phyloP scores from a whole-genome alignment of 2,329 filamentous ascomycete species.

The Neopestalotiopsis sp. region DNA sequence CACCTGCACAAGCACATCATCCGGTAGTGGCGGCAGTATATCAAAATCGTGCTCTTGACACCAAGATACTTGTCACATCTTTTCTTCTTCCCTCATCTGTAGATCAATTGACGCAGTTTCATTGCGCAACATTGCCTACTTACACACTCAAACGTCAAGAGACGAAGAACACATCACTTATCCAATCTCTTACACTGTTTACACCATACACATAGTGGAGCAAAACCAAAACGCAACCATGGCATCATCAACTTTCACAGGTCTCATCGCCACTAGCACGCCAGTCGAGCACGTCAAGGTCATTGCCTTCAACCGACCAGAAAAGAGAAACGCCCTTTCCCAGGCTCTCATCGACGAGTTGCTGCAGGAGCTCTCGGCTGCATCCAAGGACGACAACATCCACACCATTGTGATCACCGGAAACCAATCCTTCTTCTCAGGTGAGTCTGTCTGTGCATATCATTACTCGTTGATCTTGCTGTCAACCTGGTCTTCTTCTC shows the following conservation, averaged over 20 bases:
- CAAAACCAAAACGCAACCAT: not conserved
- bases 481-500: not conserved
- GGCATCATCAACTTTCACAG: not conserved
- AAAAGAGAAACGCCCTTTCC: slow-evolving; percentile 64
- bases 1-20: not conserved
- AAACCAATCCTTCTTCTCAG: slow-evolving; percentile 11
- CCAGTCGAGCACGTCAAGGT: slow-evolving; percentile 11
- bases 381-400: slow-evolving; percentile 24
- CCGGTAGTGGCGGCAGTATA: not conserved
- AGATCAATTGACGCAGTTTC: not conserved
- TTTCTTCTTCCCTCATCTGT: not conserved
- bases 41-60: not conserved
- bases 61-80: not conserved
- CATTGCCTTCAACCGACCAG: slow-evolving; percentile 48
- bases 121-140: not conserved
- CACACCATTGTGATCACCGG: slow-evolving; percentile 11
- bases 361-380: slow-evolving; percentile 32
- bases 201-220: not conserved
- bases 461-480: no score
- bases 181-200: no score
- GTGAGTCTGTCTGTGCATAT: not conserved
- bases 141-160: no score
- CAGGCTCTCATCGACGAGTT: slow-evolving; percentile 53
- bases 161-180: no score
- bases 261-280: slow-evolving; percentile 15